Percentiles rank a stretch among this genome's conserved stretches.
These are phyloP conservation scores for Aureobasidium sp. DNA, from an alignment of 2,329 filamentous ascomycete genomes.

Conservation along the genomic window DNA sequence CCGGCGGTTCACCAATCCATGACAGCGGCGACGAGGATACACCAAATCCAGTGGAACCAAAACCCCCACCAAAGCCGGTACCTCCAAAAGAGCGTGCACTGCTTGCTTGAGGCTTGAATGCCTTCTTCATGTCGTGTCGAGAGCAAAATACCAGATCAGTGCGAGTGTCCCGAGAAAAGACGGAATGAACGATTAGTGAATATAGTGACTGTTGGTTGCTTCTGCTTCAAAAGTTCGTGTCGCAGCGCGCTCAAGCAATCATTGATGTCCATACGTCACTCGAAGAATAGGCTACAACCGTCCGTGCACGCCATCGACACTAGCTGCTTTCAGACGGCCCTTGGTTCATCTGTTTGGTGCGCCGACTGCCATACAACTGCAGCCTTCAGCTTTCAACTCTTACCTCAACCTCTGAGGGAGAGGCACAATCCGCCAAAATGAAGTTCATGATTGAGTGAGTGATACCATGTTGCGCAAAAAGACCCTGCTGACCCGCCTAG, in stretches of 20 bases:
- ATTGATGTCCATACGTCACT: background rate
- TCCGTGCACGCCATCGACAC: background rate
- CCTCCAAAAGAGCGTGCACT: constrained; percentile 49
- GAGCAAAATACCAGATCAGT: background rate
- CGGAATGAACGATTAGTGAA: background rate
- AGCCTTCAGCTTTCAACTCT: background rate
- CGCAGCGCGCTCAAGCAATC: background rate
- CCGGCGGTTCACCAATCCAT: constrained; percentile 77
- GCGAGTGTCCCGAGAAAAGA: background rate
- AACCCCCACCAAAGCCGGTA: constrained; percentile 22
- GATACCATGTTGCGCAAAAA: background rate
- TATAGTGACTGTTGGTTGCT: background rate
- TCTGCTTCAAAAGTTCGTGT: background rate
- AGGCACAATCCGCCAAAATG: constrained; percentile 44
- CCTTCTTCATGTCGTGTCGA: constrained; percentile 35
- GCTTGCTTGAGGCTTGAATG: constrained; percentile 54
- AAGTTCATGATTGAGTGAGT: constrained; percentile 68
- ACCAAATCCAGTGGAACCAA: constrained; percentile 33
- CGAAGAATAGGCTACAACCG: background rate
- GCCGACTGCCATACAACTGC: background rate
- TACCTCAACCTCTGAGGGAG: background rate
- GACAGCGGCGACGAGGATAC: constrained; percentile 59
- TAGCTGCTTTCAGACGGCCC: background rate
- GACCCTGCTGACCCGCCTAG: constrained; percentile 26
- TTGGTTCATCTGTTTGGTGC: constrained; percentile 5